Percentiles rank a stretch among this genome's conserved stretches.
Evolutionary conservation across 1,139 yeast species (phyloP).

Genomic region (Suhomyces wounanorum): DNA sequence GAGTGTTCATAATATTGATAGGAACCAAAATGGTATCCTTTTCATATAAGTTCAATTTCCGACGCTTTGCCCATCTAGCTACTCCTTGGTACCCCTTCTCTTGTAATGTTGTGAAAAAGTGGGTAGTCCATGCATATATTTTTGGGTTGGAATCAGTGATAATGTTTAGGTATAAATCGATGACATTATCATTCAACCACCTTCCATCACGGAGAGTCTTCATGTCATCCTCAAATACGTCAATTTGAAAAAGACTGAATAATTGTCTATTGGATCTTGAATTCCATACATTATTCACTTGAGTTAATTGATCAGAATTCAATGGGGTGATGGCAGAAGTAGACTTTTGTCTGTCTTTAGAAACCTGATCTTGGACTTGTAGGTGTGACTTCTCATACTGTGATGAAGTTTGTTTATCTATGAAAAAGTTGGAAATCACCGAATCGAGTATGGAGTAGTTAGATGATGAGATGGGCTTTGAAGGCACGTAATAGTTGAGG

Average conservation of each 20-base stretch:
- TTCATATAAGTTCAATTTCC: conserved; percentile 66
- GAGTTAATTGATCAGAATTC: conserved; percentile 17
- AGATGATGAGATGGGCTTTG: conserved; percentile 14
- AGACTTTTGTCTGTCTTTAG: conserved; percentile 11
- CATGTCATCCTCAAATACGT: conserved; percentile 66
- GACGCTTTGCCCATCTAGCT: conserved; percentile 85
- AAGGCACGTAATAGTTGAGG: conserved; percentile 14
- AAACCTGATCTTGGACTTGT: conserved; percentile 10
- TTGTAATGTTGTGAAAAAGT: conserved; percentile 74
- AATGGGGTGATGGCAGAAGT: conserved; percentile 14
- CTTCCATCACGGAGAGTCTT: conserved; percentile 66
- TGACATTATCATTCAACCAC: conserved; percentile 92
- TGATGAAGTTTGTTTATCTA: conserved; percentile 14
- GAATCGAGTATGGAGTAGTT: conserved; percentile 17
- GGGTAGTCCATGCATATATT: conserved; percentile 81
- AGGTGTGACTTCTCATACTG: conserved; percentile 12
- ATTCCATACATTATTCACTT: conserved; percentile 30
- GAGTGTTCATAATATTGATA: conserved; percentile 76
- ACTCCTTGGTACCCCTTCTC: conserved; percentile 80
- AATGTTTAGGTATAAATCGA: conserved; percentile 75
- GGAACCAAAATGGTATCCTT: conserved; percentile 77
- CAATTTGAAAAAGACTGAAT: conserved; percentile 47
- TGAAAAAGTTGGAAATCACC: conserved; percentile 16
- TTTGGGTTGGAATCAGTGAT: conserved; percentile 44
- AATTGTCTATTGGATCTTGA: conserved; percentile 21